Conservation (phyloP, 2,329 filamentous ascomycete species). For the Fusarium robinianum region DNA sequence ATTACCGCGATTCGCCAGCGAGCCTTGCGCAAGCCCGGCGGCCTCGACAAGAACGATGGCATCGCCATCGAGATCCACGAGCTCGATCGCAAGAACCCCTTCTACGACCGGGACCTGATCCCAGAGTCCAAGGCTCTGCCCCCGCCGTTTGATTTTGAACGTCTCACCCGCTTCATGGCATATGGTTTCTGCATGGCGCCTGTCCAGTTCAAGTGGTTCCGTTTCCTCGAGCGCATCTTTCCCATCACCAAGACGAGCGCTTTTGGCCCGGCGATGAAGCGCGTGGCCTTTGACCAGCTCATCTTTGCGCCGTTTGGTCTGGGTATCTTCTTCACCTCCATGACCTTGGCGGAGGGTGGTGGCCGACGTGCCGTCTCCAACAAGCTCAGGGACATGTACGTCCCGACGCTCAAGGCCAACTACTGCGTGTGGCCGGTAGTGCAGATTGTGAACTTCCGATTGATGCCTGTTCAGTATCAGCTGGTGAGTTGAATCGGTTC, state of each 20-base stretch:
- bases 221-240: slow-evolving; percentile 79
- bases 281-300: slow-evolving; percentile 90
- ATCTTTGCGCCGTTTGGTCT: slow-evolving; percentile 91
- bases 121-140: slow-evolving; percentile 65
- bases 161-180: slow-evolving; percentile 91
- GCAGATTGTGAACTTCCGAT: slow-evolving; percentile 93
- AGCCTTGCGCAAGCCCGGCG: slow-evolving; percentile 65
- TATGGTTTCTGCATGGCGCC: slow-evolving; percentile 98
- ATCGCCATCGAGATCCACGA: slow-evolving; percentile 89
- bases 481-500: slow-evolving; percentile 66
- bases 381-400: slow-evolving; percentile 92
- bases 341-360: slow-evolving; percentile 94
- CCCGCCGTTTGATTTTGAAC: slow-evolving; percentile 92
- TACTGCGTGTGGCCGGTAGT: slow-evolving; percentile 94
- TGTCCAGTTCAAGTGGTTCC: slow-evolving; percentile 94
- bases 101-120: slow-evolving; percentile 67
- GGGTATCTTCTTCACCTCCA: slow-evolving; percentile 88
- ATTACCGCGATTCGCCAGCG: slow-evolving; percentile 81
- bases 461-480: slow-evolving; percentile 95
- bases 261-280: slow-evolving; percentile 80
- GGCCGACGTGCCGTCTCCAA: slow-evolving; percentile 75
- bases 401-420: slow-evolving; percentile 94
- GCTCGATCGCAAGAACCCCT: slow-evolving; percentile 78
- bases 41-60: slow-evolving; percentile 66
- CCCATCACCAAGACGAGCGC: slow-evolving; percentile 79